A percentile compares a stretch with the other conserved stretches of the same genome.
These are phyloP conservation scores for Ogataea nonfermentans DNA, from an alignment of 805 yeast genomes.

Conservation along the genomic window DNA sequence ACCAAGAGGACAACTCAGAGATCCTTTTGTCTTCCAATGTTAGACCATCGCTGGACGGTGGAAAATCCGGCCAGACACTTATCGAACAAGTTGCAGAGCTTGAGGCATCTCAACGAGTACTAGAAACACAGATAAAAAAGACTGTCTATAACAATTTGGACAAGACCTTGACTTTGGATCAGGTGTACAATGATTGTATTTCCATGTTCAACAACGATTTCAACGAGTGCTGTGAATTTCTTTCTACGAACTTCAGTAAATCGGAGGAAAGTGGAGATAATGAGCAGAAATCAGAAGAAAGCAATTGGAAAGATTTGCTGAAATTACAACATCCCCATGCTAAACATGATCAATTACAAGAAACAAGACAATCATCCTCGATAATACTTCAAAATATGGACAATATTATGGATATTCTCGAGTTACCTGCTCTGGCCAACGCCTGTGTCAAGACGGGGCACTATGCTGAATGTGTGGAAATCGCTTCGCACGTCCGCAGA, in stretches of 20 bases:
- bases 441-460: conserved; percentile 86
- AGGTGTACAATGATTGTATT: conserved; percentile 36
- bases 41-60: conserved; percentile 25
- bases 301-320: conserved; percentile 24
- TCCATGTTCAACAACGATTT: conserved; percentile 35
- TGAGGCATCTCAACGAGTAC: conserved; percentile 50
- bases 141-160: conserved; percentile 42
- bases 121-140: conserved; percentile 46
- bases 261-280: conserved; percentile 21
- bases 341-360: conserved; percentile 11
- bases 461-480: conserved; percentile 85
- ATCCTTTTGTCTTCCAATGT: conserved; percentile 25
- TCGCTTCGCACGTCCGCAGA: conserved; percentile 70
- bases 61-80: conserved; percentile 35
- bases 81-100: conserved; percentile 75
- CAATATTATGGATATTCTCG: conserved; percentile 72
- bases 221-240: conserved; percentile 28
- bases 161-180: conserved; percentile 39
- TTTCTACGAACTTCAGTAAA: conserved; percentile 31
- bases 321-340: conserved; percentile 20
- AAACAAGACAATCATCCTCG: conserved; percentile 27
- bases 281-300: conserved; percentile 12
- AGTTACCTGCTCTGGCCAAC: conserved; percentile 76
- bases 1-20: conserved; percentile 42
- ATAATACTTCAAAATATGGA: conserved; percentile 60